phyloP scores from a whole-genome alignment of 495 filamentous ascomycete species.

The Penicillium chermesinum region DNA sequence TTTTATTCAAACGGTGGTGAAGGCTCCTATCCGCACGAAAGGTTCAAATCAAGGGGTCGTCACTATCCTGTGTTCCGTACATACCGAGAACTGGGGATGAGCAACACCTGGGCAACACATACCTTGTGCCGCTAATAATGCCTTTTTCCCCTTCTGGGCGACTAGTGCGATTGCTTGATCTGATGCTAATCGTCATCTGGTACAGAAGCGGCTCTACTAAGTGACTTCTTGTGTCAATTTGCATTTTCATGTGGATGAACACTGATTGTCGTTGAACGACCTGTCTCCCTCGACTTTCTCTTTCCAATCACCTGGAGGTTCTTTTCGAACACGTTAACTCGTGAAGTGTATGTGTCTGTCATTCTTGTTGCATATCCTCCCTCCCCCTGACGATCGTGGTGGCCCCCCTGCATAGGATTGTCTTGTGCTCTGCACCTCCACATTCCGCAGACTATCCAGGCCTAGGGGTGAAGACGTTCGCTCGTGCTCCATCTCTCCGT shows the following conservation, averaged over 20 bases:
- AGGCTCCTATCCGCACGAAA: constrained; percentile 1
- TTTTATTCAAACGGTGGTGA: constrained; percentile 13
- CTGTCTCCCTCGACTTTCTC: constrained; percentile 8
- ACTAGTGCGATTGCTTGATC: too few relatives aligned
- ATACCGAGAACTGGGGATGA: constrained; percentile 14
- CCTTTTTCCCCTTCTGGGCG: too few relatives aligned
- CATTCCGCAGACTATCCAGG: constrained; percentile 46
- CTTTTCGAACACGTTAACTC: constrained; percentile 26
- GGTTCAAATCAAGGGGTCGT: constrained; percentile 14
- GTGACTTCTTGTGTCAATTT: constrained; percentile 5
- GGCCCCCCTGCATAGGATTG: constrained; percentile 44
- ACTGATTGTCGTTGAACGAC: constrained; percentile 16
- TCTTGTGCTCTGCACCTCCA: constrained; percentile 41
- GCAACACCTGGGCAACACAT: constrained; percentile 24
- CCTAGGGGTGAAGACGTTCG: constrained; percentile 65
- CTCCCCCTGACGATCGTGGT: constrained; percentile 40
- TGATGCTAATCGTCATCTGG: constrained; percentile 1
- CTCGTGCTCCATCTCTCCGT: constrained; percentile 60
- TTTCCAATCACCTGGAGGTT: constrained; percentile 19
- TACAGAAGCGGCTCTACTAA: constrained; percentile 4
- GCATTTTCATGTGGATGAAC: constrained; percentile 16
- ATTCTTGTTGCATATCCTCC: constrained; percentile 31
- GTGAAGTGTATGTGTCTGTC: constrained; percentile 34
- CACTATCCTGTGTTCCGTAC: constrained; percentile 15
- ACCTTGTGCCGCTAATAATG: constrained; percentile 10